phyloP scores from a whole-genome alignment of 164 flowering plant species.

The Vitis rotundifolia region DNA sequence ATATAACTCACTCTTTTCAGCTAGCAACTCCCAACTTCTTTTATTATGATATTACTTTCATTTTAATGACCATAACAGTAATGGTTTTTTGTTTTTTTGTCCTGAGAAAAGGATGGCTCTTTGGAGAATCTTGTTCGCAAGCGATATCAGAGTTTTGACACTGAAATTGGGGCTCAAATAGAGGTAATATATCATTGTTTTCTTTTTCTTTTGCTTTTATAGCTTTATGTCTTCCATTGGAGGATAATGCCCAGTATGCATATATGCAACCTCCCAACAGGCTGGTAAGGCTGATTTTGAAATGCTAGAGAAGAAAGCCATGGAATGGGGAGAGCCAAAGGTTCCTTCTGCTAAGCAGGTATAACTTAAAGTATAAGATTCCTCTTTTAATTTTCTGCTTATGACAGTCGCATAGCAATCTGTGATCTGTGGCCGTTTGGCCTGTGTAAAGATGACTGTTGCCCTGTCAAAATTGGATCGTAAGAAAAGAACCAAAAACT shows the following conservation, averaged over 20 bases:
- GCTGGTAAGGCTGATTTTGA: slow-evolving; percentile 95
- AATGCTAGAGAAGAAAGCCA: slow-evolving; percentile 74
- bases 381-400: not conserved
- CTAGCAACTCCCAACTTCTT: not conserved
- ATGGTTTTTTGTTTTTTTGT: not conserved
- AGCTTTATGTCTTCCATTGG: too few species aligned
- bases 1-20: not conserved
- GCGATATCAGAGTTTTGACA: slow-evolving; percentile 84
- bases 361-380: not conserved
- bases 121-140: slow-evolving; percentile 75
- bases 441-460: too few species aligned
- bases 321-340: slow-evolving; percentile 92
- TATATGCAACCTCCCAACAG: slow-evolving; percentile 33
- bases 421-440: too few species aligned
- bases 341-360: slow-evolving; percentile 97
- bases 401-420: too few species aligned
- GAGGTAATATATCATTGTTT: slow-evolving; percentile 47
- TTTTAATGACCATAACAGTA: too few species aligned
- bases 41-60: not conserved
- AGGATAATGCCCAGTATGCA: too few species aligned
- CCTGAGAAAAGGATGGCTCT: slow-evolving; percentile 69
- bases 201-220: not conserved
- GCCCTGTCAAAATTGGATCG: too few species aligned
- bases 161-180: slow-evolving; percentile 75
- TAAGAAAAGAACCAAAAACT: too few species aligned